These are phyloP conservation scores for Aspergillus uvarum DNA, from an alignment of 2,329 filamentous ascomycete genomes.

Conservation along the genomic window DNA sequence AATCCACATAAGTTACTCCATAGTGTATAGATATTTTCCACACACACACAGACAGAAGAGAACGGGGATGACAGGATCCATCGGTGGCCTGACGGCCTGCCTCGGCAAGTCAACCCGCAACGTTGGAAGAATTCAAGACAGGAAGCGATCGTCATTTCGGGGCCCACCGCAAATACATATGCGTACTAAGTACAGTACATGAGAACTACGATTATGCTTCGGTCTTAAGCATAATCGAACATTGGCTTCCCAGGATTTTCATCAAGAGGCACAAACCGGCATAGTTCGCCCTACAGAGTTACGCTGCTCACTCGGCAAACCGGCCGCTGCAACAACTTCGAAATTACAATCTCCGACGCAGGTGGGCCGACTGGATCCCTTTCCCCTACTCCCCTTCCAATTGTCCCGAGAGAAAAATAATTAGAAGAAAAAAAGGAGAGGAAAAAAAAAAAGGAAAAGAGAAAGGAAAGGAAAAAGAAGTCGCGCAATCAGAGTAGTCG, in stretches of 20 bases:
- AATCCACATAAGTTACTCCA: background rate
- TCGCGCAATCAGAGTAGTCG: no score
- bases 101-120: background rate
- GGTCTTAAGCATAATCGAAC: no score
- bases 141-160: conserved; percentile 2
- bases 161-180: background rate
- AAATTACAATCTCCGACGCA: conserved; percentile 2
- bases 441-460: no score
- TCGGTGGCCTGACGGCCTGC: background rate
- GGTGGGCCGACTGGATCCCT: background rate
- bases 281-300: background rate
- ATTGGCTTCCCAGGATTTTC: no score
- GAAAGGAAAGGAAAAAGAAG: no score
- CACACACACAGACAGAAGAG: background rate
- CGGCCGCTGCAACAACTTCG: background rate
- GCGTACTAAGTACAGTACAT: no score
- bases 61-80: background rate
- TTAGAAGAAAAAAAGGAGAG: no score
- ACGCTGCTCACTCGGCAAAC: background rate
- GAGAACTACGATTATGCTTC: no score
- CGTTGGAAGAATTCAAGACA: background rate
- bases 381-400: no score
- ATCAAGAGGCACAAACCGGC: no score
- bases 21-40: background rate
- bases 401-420: no score